Evolutionary conservation across 805 yeast genomes (phyloP).

Genomic region (Candida tibetensis): DNA sequence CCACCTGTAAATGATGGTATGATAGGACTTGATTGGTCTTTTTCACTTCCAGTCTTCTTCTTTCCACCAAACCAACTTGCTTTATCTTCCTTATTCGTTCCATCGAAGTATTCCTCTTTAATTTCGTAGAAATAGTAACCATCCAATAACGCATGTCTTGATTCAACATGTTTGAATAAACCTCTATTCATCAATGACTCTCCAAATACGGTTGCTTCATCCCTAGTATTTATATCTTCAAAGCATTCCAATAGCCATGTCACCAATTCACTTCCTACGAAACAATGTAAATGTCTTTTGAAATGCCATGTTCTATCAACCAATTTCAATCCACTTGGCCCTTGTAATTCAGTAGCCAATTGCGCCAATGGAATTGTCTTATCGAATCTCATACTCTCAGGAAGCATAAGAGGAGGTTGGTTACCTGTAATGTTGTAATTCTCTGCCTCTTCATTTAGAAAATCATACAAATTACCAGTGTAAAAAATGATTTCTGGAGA

Average conservation of each 20-base stretch:
- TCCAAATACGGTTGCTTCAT: constrained; percentile 80
- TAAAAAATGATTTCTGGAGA: constrained; percentile 79
- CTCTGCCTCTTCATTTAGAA: constrained; percentile 50
- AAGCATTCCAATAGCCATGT: constrained; percentile 80
- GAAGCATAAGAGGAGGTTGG: constrained; percentile 33
- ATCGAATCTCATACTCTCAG: constrained; percentile 40
- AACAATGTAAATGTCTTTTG: constrained; percentile 71
- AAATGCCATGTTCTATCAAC: constrained; percentile 91
- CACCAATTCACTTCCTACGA: constrained; percentile 82
- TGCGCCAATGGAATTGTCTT: constrained; percentile 49
- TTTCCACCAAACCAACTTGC: constrained; percentile 35
- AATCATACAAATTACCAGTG: constrained; percentile 77
- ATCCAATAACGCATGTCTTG: constrained; percentile 79
- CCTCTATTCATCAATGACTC: constrained; percentile 71
- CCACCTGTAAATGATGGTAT: constrained; percentile 7
- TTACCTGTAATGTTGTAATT: constrained; percentile 37
- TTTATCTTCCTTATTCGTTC: constrained; percentile 20
- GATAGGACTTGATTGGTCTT: neutral
- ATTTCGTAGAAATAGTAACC: constrained; percentile 90
- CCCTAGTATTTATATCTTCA: constrained; percentile 75
- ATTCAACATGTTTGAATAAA: constrained; percentile 76
- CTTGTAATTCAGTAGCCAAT: constrained; percentile 65
- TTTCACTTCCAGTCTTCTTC: constrained; percentile 2
- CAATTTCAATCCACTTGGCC: constrained; percentile 60
- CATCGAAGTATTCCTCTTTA: constrained; percentile 50